Evolutionary conservation across 805 yeast genomes (phyloP).

Genomic region (Wickerhamiella musiphila): DNA sequence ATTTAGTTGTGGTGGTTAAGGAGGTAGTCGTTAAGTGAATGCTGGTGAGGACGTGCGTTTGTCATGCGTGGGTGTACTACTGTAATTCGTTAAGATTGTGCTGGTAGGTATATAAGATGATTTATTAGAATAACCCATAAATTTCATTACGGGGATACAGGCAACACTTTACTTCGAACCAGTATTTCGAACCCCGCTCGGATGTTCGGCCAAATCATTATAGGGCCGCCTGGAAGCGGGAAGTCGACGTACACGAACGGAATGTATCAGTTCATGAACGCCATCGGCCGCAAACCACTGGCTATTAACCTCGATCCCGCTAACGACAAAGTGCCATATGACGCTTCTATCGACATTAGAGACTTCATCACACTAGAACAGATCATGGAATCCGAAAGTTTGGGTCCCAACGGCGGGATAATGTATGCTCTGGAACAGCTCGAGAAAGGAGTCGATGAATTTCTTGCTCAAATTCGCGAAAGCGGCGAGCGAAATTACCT

Average conservation of each 20-base stretch:
- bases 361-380: constrained; percentile 63
- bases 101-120: too few relatives aligned
- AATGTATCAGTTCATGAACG: constrained; percentile 74
- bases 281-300: constrained; percentile 81
- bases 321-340: constrained; percentile 52
- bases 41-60: too few relatives aligned
- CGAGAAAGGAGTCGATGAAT: constrained; percentile 39
- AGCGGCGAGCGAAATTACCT: constrained; percentile 46
- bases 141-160: too few relatives aligned
- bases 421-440: constrained; percentile 66
- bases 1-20: too few relatives aligned
- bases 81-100: too few relatives aligned
- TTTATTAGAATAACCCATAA: too few relatives aligned
- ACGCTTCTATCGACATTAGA: constrained; percentile 61
- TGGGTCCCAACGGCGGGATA: constrained; percentile 86
- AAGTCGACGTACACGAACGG: constrained; percentile 92
- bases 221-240: constrained; percentile 98
- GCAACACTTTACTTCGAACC: too few relatives aligned
- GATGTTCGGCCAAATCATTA: constrained; percentile 77
- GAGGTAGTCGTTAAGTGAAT: too few relatives aligned
- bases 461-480: constrained; percentile 37
- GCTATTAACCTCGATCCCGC: constrained; percentile 88
- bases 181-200: too few relatives aligned
- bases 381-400: constrained; percentile 48
- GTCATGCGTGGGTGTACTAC: too few relatives aligned